A percentile compares a stretch with the other conserved stretches of the same genome.
Conservation (phyloP, 2,329 filamentous ascomycete species). For the Trichophyton simii region DNA sequence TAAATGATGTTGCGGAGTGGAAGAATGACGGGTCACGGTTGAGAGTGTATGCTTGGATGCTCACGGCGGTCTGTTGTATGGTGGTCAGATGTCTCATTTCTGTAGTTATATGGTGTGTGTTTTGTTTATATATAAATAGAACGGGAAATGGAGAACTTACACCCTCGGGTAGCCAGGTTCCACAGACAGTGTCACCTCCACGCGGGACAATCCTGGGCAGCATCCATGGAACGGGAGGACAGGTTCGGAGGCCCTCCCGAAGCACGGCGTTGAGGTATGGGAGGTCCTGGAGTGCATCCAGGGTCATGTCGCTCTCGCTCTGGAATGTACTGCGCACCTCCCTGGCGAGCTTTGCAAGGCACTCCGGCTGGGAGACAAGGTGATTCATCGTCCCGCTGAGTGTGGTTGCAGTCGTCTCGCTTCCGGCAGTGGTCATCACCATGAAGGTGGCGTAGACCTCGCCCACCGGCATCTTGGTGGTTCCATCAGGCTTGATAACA, state of each 20-base stretch:
- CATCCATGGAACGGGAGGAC: conserved; percentile 22
- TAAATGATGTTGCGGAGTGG: conserved; percentile 33
- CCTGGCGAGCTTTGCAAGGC: conserved; percentile 21
- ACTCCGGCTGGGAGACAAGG: conserved; percentile 25
- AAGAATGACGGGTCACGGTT: conserved; percentile 37
- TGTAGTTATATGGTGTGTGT: not conserved
- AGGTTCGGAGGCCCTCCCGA: conserved; percentile 34
- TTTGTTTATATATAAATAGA: not conserved
- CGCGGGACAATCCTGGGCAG: conserved; percentile 15
- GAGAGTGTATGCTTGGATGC: conserved; percentile 36
- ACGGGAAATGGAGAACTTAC: conserved; percentile 5
- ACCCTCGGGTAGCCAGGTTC: conserved; percentile 25
- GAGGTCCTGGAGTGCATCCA: conserved; percentile 21
- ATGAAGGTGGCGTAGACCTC: conserved; percentile 16
- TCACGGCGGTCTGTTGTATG: conserved; percentile 29
- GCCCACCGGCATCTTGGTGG: conserved; percentile 7
- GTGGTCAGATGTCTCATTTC: not conserved
- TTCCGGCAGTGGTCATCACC: conserved; percentile 30
- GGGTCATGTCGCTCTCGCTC: conserved; percentile 28
- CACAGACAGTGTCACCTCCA: conserved; percentile 24
- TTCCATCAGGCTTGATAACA: not conserved
- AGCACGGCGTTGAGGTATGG: conserved; percentile 33
- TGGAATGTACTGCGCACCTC: conserved; percentile 33
- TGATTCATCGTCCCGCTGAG: conserved; percentile 33
- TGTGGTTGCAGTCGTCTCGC: conserved; percentile 37